A percentile compares a stretch with the other conserved stretches of the same genome.
These are phyloP conservation scores for Lotmaria passim DNA, from an alignment of 208 protist genomes.

Conservation along the genomic window DNA sequence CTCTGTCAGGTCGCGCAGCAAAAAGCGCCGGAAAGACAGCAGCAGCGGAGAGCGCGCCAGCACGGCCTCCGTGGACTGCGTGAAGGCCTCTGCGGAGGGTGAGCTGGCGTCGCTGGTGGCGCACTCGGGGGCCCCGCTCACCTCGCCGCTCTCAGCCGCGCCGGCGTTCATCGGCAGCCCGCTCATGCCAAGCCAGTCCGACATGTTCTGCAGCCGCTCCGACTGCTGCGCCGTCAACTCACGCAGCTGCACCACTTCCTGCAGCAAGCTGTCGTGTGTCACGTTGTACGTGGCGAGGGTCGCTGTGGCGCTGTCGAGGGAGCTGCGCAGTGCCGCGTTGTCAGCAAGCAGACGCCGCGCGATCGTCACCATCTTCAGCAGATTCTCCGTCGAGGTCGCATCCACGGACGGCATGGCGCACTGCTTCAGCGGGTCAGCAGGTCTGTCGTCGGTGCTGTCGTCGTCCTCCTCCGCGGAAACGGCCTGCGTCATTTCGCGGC, in stretches of 20 bases:
- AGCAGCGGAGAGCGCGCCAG: constrained; percentile 70
- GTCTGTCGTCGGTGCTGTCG: background rate
- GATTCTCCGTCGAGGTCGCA: constrained; percentile 18
- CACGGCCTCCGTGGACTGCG: constrained; percentile 36
- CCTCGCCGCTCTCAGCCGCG: background rate
- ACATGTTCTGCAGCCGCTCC: constrained; percentile 19
- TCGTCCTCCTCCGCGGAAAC: constrained; percentile 18
- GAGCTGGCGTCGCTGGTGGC: background rate
- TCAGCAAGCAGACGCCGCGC: constrained; percentile 33
- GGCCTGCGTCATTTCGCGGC: constrained; percentile 24
- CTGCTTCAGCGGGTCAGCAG: constrained; percentile 7
- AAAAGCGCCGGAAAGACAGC: constrained; percentile 68
- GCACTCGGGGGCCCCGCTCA: background rate
- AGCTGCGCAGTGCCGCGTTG: constrained; percentile 31
- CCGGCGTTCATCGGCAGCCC: background rate
- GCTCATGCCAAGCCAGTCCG: constrained; percentile 24
- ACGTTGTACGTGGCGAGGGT: constrained; percentile 15
- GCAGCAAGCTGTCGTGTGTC: constrained; percentile 12
- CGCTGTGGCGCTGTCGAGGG: constrained; percentile 21
- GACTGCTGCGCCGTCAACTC: constrained; percentile 24
- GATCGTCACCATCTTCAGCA: constrained; percentile 38
- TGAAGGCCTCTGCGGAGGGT: constrained; percentile 4
- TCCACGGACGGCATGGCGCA: background rate
- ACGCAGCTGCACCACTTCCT: constrained; percentile 29
- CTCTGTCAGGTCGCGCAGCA: constrained; percentile 73